Percentiles rank a stretch among this genome's conserved stretches.
phyloP scores from a whole-genome alignment of 495 filamentous ascomycete genomes.

The Hypomontagnella monticulosa region DNA sequence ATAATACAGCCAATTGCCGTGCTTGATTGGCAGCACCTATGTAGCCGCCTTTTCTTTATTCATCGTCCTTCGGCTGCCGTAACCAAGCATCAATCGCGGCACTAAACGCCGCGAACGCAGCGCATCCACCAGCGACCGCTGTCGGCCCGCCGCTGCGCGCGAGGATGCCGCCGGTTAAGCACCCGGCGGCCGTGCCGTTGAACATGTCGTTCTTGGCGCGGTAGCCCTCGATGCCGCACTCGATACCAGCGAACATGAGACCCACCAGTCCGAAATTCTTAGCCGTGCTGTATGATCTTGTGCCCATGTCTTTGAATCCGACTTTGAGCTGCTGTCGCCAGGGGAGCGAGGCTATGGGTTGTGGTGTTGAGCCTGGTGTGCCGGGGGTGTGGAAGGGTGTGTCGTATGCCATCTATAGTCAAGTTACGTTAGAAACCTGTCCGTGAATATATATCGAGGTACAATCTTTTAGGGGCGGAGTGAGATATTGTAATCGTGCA shows the following conservation, averaged over 20 bases:
- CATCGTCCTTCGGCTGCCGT: conserved; percentile 69
- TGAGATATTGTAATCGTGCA: conserved; percentile 16
- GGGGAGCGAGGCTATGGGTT: conserved; percentile 73
- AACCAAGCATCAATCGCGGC: conserved; percentile 94
- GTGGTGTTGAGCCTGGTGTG: conserved; percentile 62
- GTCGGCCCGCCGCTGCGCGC: conserved; percentile 88
- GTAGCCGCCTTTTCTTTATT: conserved; percentile 41
- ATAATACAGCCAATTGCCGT: conserved; percentile 10
- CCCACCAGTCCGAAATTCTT: conserved; percentile 96
- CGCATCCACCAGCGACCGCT: conserved; percentile 88
- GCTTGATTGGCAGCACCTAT: background rate
- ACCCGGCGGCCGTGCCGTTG: conserved; percentile 89
- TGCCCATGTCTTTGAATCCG: conserved; percentile 95
- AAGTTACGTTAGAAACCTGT: background rate
- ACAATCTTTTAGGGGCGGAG: background rate
- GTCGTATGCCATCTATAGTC: conserved; percentile 85
- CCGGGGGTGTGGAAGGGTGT: conserved; percentile 77
- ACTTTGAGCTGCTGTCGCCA: conserved; percentile 78
- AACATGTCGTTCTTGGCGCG: conserved; percentile 92
- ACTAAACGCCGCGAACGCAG: conserved; percentile 94
- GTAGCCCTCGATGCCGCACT: conserved; percentile 93
- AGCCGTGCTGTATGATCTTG: conserved; percentile 81
- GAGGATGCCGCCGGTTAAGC: conserved; percentile 88
- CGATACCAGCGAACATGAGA: conserved; percentile 88
- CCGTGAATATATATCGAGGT: background rate